A percentile compares a stretch with the other conserved stretches of the same genome.
Conservation (phyloP, 108 stramenopile genomes). For the Pinguiococcus pyrenoidosus region DNA sequence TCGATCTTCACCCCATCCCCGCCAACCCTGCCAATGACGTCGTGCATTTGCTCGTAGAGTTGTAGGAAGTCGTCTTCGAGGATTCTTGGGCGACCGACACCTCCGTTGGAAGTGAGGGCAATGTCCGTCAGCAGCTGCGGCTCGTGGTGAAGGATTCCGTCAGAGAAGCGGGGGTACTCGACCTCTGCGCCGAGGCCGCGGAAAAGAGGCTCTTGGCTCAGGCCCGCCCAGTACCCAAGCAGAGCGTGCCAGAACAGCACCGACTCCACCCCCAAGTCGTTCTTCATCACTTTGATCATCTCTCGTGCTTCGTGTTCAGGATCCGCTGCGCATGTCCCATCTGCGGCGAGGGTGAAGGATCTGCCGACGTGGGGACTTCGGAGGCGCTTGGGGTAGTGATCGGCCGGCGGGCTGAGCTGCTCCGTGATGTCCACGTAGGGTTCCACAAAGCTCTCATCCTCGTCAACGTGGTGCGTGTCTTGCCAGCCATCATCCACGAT, state of each 20-base stretch:
- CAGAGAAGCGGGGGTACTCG: too few relatives aligned
- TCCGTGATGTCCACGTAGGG: constrained; percentile 11
- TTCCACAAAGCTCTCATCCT: constrained; percentile 11
- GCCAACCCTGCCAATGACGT: constrained; percentile 34
- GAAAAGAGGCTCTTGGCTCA: constrained; percentile 38
- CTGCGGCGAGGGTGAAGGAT: background rate
- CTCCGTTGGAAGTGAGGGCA: too few relatives aligned
- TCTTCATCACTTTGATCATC: constrained; percentile 23
- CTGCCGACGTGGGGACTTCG: constrained; percentile 3
- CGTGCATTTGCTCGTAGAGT: constrained; percentile 47
- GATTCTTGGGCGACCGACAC: too few relatives aligned
- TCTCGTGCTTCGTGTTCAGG: constrained; percentile 10
- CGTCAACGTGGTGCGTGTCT: constrained; percentile 27
- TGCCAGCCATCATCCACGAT: constrained; percentile 35
- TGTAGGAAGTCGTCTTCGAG: constrained; percentile 18
- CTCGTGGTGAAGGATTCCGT: too few relatives aligned
- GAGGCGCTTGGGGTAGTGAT: background rate
- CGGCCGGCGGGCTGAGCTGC: constrained; percentile 5
- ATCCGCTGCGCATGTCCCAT: background rate
- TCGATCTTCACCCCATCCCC: constrained; percentile 56
- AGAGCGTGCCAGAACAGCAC: constrained; percentile 55
- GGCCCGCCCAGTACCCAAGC: constrained; percentile 56
- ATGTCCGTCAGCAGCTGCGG: too few relatives aligned
- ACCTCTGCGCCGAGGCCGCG: constrained; percentile 17
- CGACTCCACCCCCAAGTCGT: constrained; percentile 30